phyloP scores from a whole-genome alignment of 129 eudicot species.

The Flaveria robusta region DNA sequence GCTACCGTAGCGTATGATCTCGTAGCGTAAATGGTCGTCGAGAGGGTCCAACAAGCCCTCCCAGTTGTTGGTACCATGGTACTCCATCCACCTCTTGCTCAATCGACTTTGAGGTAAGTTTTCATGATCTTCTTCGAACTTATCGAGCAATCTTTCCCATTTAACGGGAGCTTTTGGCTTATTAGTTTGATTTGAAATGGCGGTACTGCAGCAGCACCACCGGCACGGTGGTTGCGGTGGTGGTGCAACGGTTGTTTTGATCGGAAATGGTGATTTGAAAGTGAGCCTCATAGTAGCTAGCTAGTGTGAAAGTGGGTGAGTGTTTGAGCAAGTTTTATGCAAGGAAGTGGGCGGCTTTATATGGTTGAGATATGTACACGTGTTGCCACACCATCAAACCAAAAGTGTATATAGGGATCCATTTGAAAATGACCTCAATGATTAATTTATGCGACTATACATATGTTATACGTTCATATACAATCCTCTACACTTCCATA shows the following conservation, averaged over 20 bases:
- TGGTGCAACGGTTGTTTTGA: slow-evolving; percentile 34
- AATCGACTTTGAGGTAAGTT: slow-evolving; percentile 19
- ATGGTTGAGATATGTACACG: slow-evolving; percentile 26
- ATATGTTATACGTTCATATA: no score
- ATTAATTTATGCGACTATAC: no score
- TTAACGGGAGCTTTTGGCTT: slow-evolving; percentile 31
- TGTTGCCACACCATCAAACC: slow-evolving; percentile 13
- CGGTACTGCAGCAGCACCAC: slow-evolving; percentile 16
- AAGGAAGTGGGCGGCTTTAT: slow-evolving; percentile 20
- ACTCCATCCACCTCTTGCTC: slow-evolving; percentile 64
- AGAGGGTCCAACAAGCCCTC: slow-evolving; percentile 87
- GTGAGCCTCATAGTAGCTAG: slow-evolving; percentile 25
- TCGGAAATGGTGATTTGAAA: slow-evolving; percentile 36
- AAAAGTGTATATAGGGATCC: not conserved
- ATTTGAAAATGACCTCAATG: slow-evolving; percentile 24
- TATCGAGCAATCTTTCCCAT: slow-evolving; percentile 37
- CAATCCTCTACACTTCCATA: no score
- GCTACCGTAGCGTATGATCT: slow-evolving; percentile 72
- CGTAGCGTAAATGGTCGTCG: slow-evolving; percentile 60
- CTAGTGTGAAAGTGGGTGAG: not conserved
- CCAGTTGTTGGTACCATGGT: slow-evolving; percentile 74
- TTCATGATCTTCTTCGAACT: slow-evolving; percentile 2
- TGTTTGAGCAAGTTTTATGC: slow-evolving; percentile 27
- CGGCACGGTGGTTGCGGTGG: slow-evolving; percentile 27
- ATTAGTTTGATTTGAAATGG: not conserved